A percentile compares a stretch with the other conserved stretches of the same genome.
These are phyloP conservation scores for Colletotrichum tamarilloi DNA, from an alignment of 2,329 filamentous ascomycete species.

Conservation along the genomic window DNA sequence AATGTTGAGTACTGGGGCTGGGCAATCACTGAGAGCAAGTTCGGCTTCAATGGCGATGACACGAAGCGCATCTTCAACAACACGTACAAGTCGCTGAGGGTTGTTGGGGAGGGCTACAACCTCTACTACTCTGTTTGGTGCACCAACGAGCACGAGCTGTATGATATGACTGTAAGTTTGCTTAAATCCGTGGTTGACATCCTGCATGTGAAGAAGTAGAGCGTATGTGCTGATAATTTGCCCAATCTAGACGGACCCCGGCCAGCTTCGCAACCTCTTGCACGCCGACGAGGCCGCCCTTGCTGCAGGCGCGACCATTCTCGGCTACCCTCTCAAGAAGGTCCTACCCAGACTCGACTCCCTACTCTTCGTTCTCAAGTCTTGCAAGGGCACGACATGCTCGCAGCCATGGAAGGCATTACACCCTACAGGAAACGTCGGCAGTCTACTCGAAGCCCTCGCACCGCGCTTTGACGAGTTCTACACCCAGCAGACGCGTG, in stretches of 20 bases:
- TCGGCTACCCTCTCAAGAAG: constrained; percentile 49
- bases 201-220: too few species aligned
- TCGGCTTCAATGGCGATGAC: constrained; percentile 37
- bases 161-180: constrained; percentile 60
- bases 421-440: constrained; percentile 64
- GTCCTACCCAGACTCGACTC: constrained; percentile 66
- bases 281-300: constrained; percentile 31
- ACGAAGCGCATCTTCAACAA: constrained; percentile 51
- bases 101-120: constrained; percentile 59
- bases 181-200: not conserved
- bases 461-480: constrained; percentile 59
- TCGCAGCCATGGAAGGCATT: constrained; percentile 65
- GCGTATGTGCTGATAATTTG: not conserved
- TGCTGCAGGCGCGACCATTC: constrained; percentile 37
- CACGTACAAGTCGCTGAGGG: constrained; percentile 65
- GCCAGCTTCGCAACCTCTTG: constrained; percentile 52
- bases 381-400: constrained; percentile 65
- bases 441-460: constrained; percentile 62
- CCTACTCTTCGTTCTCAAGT: constrained; percentile 69
- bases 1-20: constrained; percentile 65
- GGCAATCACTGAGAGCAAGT: constrained; percentile 44
- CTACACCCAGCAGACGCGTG: constrained; percentile 59
- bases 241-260: constrained; percentile 57
- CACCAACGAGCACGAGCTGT: constrained; percentile 59
- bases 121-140: constrained; percentile 69